Evolutionary conservation across 2,329 filamentous ascomycete species (phyloP).

Genomic region (Epichloe sibirici): DNA sequence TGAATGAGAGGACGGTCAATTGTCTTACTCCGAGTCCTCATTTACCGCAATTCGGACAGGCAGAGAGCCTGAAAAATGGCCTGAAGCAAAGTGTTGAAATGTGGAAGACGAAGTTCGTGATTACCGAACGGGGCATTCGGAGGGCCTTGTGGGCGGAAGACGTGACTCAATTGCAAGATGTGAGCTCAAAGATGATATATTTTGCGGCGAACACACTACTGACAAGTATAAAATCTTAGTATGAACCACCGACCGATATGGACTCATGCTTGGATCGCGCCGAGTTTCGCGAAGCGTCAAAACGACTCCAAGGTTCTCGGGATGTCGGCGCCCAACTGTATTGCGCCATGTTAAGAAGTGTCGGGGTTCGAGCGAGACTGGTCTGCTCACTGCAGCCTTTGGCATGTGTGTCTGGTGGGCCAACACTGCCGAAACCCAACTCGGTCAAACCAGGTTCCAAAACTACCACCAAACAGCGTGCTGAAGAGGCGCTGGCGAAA

Average conservation of each 20-base stretch:
- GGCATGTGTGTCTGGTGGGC: conserved; percentile 47
- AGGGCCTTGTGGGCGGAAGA: conserved; percentile 66
- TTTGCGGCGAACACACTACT: background rate
- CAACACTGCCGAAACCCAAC: conserved; percentile 32
- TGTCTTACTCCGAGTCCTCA: conserved; percentile 57
- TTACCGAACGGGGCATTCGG: conserved; percentile 59
- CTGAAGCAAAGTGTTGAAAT: conserved; percentile 54
- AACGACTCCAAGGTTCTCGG: conserved; percentile 62
- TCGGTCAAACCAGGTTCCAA: conserved; percentile 18
- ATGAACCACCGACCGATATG: conserved; percentile 45
- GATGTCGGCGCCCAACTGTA: conserved; percentile 87
- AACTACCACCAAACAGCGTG: conserved; percentile 20
- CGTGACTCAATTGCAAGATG: conserved; percentile 45
- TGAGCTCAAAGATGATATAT: conserved; percentile 19
- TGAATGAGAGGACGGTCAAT: conserved; percentile 52
- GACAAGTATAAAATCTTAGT: conserved; percentile 27
- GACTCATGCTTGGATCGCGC: conserved; percentile 56
- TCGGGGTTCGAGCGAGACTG: conserved; percentile 68
- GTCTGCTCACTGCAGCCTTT: conserved; percentile 85
- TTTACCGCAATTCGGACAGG: conserved; percentile 61
- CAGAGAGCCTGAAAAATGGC: conserved; percentile 67
- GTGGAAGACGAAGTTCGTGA: conserved; percentile 58
- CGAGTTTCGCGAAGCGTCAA: conserved; percentile 64
- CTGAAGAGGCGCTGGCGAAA: conserved; percentile 9
- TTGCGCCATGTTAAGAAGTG: conserved; percentile 72